phyloP scores from a whole-genome alignment of 2,329 filamentous ascomycete species.

The Phoma sp. region DNA sequence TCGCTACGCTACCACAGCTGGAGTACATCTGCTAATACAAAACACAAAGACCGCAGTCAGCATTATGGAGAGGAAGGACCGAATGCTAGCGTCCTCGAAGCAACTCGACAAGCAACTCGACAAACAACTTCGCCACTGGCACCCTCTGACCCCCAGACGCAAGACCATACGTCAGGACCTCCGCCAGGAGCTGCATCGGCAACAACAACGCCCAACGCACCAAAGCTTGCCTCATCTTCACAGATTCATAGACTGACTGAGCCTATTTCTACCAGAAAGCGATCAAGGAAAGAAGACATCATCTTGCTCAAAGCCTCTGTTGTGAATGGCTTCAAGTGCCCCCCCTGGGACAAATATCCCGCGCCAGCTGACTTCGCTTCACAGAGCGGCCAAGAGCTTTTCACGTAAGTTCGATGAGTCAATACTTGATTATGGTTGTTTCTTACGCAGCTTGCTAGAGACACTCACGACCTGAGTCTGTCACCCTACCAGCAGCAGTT shows the following conservation, averaged over 20 bases:
- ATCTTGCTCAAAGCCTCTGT: conserved; percentile 79
- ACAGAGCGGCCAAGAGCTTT: conserved; percentile 59
- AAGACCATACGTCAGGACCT: neutral
- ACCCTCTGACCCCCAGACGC: neutral
- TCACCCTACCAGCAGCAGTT: conserved; percentile 75
- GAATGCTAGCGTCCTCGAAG: neutral
- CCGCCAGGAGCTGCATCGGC: neutral
- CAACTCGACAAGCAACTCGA: neutral
- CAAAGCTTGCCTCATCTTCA: conserved; percentile 19
- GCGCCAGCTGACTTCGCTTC: conserved; percentile 70
- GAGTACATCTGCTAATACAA: conserved; percentile 20
- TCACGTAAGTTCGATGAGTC: conserved; percentile 54
- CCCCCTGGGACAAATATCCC: conserved; percentile 74
- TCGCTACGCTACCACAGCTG: neutral
- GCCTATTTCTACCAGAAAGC: conserved; percentile 63
- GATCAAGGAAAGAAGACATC: conserved; percentile 74
- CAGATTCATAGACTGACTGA: conserved; percentile 50
- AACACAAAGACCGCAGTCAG: conserved; percentile 16
- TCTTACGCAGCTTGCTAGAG: conserved; percentile 51
- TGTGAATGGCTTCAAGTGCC: conserved; percentile 83
- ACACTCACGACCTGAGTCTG: conserved; percentile 71
- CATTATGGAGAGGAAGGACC: neutral
- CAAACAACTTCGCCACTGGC: neutral
- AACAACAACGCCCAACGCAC: conserved; percentile 1
- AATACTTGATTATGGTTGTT: conserved; percentile 7